phyloP scores from a whole-genome alignment of 192 early-diverging fungal species.

The Obelidium mucronatum region DNA sequence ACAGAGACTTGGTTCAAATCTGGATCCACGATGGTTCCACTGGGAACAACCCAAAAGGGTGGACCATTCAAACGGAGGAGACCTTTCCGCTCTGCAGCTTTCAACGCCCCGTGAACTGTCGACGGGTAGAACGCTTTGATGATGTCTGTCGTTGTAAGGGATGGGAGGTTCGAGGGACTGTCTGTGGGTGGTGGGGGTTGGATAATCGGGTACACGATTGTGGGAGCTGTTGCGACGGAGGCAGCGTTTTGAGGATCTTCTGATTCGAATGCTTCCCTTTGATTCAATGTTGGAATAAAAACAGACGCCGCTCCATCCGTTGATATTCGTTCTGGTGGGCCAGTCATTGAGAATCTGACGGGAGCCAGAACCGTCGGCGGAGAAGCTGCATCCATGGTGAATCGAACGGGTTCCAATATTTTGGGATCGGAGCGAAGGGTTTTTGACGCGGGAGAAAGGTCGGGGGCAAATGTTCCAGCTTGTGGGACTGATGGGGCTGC shows the following conservation, averaged over 20 bases:
- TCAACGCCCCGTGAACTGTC: neutral
- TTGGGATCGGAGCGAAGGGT: neutral
- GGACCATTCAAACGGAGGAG: neutral
- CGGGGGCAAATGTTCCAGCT: neutral
- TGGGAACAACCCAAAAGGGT: constrained; percentile 28
- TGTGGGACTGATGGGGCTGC: neutral
- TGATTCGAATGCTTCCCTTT: neutral
- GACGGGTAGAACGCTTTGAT: constrained; percentile 25
- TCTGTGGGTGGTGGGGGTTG: too few species aligned
- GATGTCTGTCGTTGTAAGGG: constrained; percentile 17
- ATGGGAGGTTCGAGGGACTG: neutral
- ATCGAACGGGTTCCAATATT: too few species aligned
- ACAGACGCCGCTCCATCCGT: neutral
- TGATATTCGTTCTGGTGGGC: neutral
- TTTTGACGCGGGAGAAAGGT: neutral
- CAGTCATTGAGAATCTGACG: neutral
- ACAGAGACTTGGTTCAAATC: constrained; percentile 15
- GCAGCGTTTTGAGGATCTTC: neutral
- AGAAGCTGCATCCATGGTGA: too few species aligned
- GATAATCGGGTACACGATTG: too few species aligned
- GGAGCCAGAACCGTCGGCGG: neutral
- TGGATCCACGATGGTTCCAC: neutral
- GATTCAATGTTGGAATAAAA: neutral
- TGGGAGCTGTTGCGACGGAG: too few species aligned
- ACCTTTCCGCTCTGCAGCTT: neutral